Percentiles rank a stretch among this genome's conserved stretches.
phyloP scores from a whole-genome alignment of 2,329 filamentous ascomycete genomes.

The Phaeosphaeria sp. region DNA sequence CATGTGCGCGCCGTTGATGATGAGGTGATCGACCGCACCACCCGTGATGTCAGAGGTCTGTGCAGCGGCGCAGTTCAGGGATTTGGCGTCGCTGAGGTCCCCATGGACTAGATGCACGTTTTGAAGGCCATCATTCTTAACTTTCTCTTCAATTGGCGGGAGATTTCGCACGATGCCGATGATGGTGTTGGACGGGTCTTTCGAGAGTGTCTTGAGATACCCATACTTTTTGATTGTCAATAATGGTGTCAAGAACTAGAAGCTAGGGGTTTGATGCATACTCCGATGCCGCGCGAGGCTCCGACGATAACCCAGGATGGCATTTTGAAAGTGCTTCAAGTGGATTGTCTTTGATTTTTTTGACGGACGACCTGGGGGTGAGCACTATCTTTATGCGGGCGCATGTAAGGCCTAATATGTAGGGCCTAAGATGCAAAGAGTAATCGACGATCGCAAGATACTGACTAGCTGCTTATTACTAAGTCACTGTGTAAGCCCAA shows the following conservation, averaged over 20 bases:
- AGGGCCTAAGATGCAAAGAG: too few relatives aligned
- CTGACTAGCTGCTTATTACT: too few relatives aligned
- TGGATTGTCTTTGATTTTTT: too few relatives aligned
- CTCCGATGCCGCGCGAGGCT: constrained; percentile 20
- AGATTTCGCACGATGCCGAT: constrained; percentile 14
- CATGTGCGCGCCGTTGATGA: constrained; percentile 48
- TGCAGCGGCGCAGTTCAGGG: constrained; percentile 42
- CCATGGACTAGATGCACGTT: constrained; percentile 47
- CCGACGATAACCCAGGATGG: constrained; percentile 12
- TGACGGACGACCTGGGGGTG: too few relatives aligned
- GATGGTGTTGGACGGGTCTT: constrained; percentile 16
- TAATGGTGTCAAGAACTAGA: neutral
- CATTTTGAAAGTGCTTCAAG: neutral
- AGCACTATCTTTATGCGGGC: too few relatives aligned
- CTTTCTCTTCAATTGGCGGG: constrained; percentile 9
- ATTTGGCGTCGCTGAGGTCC: constrained; percentile 39
- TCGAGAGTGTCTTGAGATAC: constrained; percentile 16
- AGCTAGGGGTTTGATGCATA: constrained; percentile 8
- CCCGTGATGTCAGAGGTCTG: constrained; percentile 39
- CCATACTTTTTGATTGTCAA: constrained; percentile 1
- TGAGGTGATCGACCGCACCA: constrained; percentile 49
- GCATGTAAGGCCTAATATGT: too few relatives aligned
- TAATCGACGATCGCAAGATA: too few relatives aligned
- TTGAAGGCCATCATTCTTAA: constrained; percentile 15
- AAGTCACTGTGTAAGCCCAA: too few relatives aligned